Conservation (phyloP, 129 eudicot species). For the Pseudognaphalium luteoalbum region DNA sequence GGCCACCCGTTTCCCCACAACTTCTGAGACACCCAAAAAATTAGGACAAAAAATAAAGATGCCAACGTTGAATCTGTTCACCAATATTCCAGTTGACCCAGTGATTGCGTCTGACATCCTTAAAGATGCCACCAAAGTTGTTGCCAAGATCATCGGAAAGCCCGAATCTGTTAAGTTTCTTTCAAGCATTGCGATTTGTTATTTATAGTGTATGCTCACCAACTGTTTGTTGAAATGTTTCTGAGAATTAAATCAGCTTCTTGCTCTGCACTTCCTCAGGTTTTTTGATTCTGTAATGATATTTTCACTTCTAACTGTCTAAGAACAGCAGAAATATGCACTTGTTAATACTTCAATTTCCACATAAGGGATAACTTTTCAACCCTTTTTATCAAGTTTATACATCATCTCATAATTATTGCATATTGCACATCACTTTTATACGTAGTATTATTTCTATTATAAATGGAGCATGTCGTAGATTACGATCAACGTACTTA, state of each 20-base stretch:
- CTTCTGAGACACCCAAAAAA: neutral
- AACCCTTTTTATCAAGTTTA: neutral
- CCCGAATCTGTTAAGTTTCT: slow-evolving; percentile 77
- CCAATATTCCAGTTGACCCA: slow-evolving; percentile 87
- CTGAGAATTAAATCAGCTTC: neutral
- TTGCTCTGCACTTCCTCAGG: neutral
- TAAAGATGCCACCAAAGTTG: slow-evolving; percentile 94
- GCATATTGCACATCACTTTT: neutral
- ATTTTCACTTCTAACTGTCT: no score
- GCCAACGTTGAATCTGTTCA: slow-evolving; percentile 90
- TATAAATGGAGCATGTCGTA: neutral
- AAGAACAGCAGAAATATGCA: neutral
- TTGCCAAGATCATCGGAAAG: slow-evolving; percentile 93
- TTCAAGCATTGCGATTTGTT: neutral
- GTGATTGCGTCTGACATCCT: slow-evolving; percentile 90
- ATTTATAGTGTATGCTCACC: slow-evolving; percentile 19
- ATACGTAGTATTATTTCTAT: neutral
- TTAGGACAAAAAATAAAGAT: slow-evolving; percentile 33
- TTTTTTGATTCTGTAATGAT: neutral
- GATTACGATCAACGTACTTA: neutral
- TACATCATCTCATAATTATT: neutral
- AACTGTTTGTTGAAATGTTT: slow-evolving; percentile 55
- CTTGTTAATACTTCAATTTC: no score
- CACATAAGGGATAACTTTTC: neutral
- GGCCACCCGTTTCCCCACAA: slow-evolving; percentile 3